Evolutionary conservation across 345 rosid species (phyloP).

Genomic region (Rhodomyrtus tomentosa): DNA sequence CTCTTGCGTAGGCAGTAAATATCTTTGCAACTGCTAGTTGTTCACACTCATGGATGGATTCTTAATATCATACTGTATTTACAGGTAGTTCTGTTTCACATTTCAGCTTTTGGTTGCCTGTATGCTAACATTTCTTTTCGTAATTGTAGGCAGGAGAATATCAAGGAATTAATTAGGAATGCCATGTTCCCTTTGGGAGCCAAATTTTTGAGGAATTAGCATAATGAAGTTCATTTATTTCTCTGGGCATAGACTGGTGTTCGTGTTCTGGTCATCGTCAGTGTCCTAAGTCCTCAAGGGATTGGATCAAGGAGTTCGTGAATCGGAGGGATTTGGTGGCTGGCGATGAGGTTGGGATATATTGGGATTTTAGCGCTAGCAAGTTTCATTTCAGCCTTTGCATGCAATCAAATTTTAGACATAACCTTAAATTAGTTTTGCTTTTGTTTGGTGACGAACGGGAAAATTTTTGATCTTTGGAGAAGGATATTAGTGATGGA

Average conservation of each 20-base stretch:
- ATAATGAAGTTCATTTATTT: constrained; percentile 18
- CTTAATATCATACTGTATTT: background rate
- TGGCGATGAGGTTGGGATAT: constrained; percentile 4
- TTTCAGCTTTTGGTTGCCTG: background rate
- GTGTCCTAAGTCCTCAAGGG: background rate
- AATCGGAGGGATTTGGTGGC: background rate
- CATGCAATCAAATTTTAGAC: background rate
- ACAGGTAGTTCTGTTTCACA: background rate
- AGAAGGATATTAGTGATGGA: background rate
- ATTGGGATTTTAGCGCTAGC: background rate
- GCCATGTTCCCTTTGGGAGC: background rate
- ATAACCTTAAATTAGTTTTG: background rate
- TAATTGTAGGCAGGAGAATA: constrained; percentile 27
- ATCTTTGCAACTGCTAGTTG: background rate
- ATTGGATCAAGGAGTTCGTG: constrained; percentile 1
- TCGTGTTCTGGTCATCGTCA: background rate
- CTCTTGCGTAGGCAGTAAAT: background rate
- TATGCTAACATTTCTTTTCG: background rate
- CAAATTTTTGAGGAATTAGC: constrained; percentile 11
- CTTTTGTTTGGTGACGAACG: background rate
- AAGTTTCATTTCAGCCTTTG: background rate
- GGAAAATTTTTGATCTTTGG: background rate
- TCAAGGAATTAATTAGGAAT: constrained; percentile 3
- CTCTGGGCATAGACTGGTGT: constrained; percentile 1
- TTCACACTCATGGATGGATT: background rate